These are phyloP conservation scores for Boletellus deceptivus DNA, from an alignment of 1,284 basidiomycete genomes.

Conservation along the genomic window DNA sequence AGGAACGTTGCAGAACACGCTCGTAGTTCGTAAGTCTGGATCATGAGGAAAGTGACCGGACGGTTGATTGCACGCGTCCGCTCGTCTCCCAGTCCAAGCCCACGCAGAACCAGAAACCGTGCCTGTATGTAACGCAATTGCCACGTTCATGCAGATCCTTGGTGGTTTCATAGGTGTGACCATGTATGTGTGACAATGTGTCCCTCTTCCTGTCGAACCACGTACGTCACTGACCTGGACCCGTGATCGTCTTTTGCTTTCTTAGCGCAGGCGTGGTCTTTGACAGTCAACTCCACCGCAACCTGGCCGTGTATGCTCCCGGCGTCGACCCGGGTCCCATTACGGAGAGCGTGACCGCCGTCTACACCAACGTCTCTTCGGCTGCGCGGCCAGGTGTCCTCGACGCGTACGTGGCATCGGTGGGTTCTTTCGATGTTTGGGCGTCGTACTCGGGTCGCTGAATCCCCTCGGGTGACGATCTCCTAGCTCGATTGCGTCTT, in stretches of 20 bases:
- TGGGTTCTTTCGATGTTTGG: not conserved
- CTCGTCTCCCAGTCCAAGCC: constrained; percentile 8
- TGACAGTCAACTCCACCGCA: constrained; percentile 5
- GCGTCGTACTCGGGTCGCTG: too few species aligned
- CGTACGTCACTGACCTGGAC: not conserved
- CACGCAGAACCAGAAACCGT: constrained; percentile 6
- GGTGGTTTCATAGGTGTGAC: constrained; percentile 17
- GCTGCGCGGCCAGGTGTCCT: constrained; percentile 6
- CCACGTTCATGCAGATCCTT: constrained; percentile 17
- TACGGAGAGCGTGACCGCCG: constrained; percentile 6
- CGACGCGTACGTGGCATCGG: constrained; percentile 13
- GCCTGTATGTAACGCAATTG: constrained; percentile 10
- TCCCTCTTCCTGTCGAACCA: not conserved
- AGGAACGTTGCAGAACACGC: constrained; percentile 17
- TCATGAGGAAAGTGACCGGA: not conserved
- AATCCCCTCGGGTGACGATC: not conserved
- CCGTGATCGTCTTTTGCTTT: not conserved
- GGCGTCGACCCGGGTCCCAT: constrained; percentile 11
- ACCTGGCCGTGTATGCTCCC: constrained; percentile 11
- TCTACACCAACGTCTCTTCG: constrained; percentile 10
- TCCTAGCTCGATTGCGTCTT: constrained; percentile 14
- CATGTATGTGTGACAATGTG: constrained; percentile 3
- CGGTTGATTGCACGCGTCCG: not conserved
- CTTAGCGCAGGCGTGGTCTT: constrained; percentile 14
- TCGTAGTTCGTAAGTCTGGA: constrained; percentile 9